Evolutionary conservation across 495 filamentous ascomycete species (phyloP).

Genomic region (Achaetomiella virescens): DNA sequence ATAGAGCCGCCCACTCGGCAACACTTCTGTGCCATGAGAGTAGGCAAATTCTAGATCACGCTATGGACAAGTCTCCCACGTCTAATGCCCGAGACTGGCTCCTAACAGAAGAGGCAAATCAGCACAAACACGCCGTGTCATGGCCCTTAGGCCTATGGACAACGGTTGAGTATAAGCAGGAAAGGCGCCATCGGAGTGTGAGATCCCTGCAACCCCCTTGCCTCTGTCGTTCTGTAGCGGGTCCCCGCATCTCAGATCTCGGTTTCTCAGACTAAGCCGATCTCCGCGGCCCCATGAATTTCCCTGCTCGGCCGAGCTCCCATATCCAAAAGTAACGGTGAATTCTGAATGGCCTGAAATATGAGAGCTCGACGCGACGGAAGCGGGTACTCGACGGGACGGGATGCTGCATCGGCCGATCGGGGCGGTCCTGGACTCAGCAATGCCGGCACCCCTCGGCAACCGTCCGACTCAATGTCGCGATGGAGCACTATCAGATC

Average conservation of each 20-base stretch:
- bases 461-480: neutral
- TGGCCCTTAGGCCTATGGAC: too few relatives aligned
- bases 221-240: neutral
- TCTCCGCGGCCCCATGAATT: neutral
- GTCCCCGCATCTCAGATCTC: neutral
- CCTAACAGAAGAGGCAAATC: too few relatives aligned
- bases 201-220: neutral
- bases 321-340: neutral
- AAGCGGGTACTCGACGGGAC: neutral
- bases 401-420: constrained; percentile 5
- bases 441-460: neutral
- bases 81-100: too few relatives aligned
- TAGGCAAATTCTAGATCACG: too few relatives aligned
- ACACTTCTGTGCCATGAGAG: too few relatives aligned
- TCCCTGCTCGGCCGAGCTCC: neutral
- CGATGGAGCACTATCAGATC: neutral
- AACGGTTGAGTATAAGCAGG: too few relatives aligned
- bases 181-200: too few relatives aligned
- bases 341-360: neutral
- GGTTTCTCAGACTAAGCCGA: neutral
- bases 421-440: neutral
- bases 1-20: too few relatives aligned
- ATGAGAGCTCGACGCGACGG: neutral
- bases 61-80: too few relatives aligned
- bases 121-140: too few relatives aligned